Percentiles rank a stretch among this genome's conserved stretches.
Conservation (phyloP, 1,284 basidiomycete genomes). For the Cutaneotrichosporon sp. region DNA sequence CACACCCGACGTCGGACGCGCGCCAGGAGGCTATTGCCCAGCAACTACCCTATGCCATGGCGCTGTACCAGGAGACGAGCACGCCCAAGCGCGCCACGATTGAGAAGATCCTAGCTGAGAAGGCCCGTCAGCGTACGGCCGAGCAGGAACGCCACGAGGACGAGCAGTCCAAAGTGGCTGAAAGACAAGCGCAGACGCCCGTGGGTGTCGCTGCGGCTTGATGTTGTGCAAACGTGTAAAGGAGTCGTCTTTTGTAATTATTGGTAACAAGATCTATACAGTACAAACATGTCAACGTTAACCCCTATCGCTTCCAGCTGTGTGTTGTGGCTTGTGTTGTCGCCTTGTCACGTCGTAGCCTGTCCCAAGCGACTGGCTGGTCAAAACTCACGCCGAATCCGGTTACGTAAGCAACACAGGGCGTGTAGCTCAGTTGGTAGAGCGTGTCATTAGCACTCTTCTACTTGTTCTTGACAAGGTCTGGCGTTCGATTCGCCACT, state of each 20-base stretch:
- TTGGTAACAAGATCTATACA: too few relatives aligned
- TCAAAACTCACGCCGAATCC: not conserved
- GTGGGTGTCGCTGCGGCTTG: too few relatives aligned
- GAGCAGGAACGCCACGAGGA: not conserved
- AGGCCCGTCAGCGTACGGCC: not conserved
- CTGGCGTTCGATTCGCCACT: constrained; percentile 9
- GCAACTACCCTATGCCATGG: not conserved
- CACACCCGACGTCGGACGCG: constrained; percentile 52
- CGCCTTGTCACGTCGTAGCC: too few relatives aligned
- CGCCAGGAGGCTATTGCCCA: constrained; percentile 35
- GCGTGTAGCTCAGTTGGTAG: constrained; percentile 12
- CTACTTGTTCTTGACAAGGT: constrained; percentile 1
- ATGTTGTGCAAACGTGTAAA: too few relatives aligned
- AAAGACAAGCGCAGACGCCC: too few relatives aligned
- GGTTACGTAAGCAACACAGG: not conserved
- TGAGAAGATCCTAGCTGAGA: not conserved
- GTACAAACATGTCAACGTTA: too few relatives aligned
- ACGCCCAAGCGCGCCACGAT: constrained; percentile 3
- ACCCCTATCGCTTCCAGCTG: too few relatives aligned
- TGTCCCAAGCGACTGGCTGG: too few relatives aligned
- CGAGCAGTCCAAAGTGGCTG: not conserved
- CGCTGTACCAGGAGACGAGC: not conserved
- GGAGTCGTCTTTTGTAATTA: too few relatives aligned
- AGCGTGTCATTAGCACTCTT: constrained; percentile 9
- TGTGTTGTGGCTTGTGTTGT: too few relatives aligned